These are phyloP conservation scores for Vitis labrusca DNA, from an alignment of 164 flowering plant genomes.

Conservation along the genomic window DNA sequence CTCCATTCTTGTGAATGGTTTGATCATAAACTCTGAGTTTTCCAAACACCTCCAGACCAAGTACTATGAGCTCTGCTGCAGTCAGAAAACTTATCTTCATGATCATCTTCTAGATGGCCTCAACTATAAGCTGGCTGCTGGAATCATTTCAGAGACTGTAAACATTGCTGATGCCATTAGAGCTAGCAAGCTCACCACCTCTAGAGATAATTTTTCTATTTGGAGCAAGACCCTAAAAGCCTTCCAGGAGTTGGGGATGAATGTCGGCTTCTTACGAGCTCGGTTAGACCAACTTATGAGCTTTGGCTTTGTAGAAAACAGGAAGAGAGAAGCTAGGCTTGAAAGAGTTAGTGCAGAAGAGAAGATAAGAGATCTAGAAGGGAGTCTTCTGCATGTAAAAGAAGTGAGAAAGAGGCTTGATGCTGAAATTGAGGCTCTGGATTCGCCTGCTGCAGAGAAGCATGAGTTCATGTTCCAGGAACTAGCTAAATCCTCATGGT, in stretches of 20 bases:
- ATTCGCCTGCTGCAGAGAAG: neutral
- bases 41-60: slow-evolving; percentile 18
- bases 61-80: slow-evolving; percentile 42
- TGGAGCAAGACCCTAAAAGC: slow-evolving; percentile 44
- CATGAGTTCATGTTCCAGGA: slow-evolving; percentile 27
- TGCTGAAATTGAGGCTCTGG: slow-evolving; percentile 25
- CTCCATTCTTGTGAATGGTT: slow-evolving; percentile 27
- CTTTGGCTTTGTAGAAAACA: slow-evolving; percentile 11
- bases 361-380: slow-evolving; percentile 15
- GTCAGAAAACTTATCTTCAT: slow-evolving; percentile 34
- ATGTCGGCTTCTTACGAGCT: slow-evolving; percentile 31
- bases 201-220: slow-evolving; percentile 10
- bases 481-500: slow-evolving; percentile 35
- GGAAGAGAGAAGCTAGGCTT: slow-evolving; percentile 5
- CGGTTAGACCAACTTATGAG: slow-evolving; percentile 18
- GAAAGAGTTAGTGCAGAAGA: slow-evolving; percentile 9
- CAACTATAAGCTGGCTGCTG: slow-evolving; percentile 33
- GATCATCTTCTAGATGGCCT: slow-evolving; percentile 34
- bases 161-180: slow-evolving; percentile 44
- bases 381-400: slow-evolving; percentile 17
- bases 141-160: slow-evolving; percentile 36
- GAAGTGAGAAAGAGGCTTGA: slow-evolving; percentile 10
- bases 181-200: slow-evolving; percentile 22
- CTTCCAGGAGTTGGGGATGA: slow-evolving; percentile 42
- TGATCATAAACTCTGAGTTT: slow-evolving; percentile 31